Evolutionary conservation across 345 rosid species (phyloP).

Genomic region (Gossypium raimondii): DNA sequence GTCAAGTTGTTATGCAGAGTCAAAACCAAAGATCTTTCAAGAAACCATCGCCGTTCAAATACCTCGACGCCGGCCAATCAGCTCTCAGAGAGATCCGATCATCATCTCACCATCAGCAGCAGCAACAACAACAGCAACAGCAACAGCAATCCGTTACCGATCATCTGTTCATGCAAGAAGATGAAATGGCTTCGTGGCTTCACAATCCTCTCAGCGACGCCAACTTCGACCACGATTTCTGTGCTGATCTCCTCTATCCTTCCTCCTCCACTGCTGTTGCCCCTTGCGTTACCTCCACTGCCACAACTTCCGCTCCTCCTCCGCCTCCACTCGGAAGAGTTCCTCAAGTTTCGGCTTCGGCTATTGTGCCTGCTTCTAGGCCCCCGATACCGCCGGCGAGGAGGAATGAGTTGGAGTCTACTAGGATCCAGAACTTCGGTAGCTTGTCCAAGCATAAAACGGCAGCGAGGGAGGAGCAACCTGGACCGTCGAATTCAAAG

Average conservation of each 20-base stretch:
- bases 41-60: conserved; percentile 36
- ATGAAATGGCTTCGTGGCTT: conserved; percentile 90
- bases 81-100: conserved; percentile 24
- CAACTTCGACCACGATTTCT: conserved; percentile 59
- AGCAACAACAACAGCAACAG: conserved; percentile 12
- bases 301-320: conserved; percentile 5
- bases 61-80: conserved; percentile 29
- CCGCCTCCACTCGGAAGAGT: conserved; percentile 21
- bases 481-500: conserved; percentile 46
- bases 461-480: conserved; percentile 26
- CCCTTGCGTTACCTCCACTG: conserved; percentile 29
- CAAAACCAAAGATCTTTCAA: conserved; percentile 52
- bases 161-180: conserved; percentile 74
- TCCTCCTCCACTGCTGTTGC: conserved; percentile 29
- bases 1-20: conserved; percentile 69
- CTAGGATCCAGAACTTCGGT: conserved; percentile 48
- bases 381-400: conserved; percentile 46
- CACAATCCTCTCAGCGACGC: conserved; percentile 56
- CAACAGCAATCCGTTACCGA: conserved; percentile 27
- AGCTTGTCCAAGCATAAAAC: conserved; percentile 45
- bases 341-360: conserved; percentile 12
- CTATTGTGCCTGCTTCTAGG: conserved; percentile 25
- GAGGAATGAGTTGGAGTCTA: conserved; percentile 25
- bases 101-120: conserved; percentile 13
- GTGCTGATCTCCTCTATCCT: conserved; percentile 54